Evolutionary conservation across 106 monocot genomes (phyloP).

Genomic region (Acorus gramineus): DNA sequence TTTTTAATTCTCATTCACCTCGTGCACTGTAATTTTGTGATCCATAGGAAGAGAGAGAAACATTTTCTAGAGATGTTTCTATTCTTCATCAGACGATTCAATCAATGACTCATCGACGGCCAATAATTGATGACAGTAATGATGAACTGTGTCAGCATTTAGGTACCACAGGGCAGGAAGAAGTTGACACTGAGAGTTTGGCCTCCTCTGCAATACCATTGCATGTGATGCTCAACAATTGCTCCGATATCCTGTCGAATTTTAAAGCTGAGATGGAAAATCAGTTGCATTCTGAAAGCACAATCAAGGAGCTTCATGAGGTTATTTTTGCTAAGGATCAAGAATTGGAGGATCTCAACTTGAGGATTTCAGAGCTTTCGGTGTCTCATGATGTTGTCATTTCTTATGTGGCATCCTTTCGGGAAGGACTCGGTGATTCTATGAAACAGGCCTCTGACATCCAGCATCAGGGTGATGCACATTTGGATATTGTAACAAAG

Average conservation of each 20-base stretch:
- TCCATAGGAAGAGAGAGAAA: conserved; percentile 70
- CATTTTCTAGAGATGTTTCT: conserved; percentile 46
- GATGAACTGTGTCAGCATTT: conserved; percentile 9
- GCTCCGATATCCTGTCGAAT: conserved; percentile 40
- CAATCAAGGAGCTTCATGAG: conserved; percentile 23
- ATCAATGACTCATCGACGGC: conserved; percentile 19
- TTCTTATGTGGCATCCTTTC: conserved; percentile 54
- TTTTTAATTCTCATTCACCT: conserved; percentile 2
- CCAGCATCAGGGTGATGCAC: too few relatives aligned
- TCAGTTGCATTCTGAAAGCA: conserved; percentile 21
- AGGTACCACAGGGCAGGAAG: conserved; percentile 1
- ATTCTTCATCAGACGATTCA: conserved; percentile 36
- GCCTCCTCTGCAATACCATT: conserved; percentile 26
- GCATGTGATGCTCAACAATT: conserved; percentile 56
- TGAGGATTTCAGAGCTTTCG: conserved; percentile 28
- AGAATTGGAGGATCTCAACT: conserved; percentile 58
- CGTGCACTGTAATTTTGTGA: too few relatives aligned
- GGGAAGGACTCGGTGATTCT: conserved; percentile 21
- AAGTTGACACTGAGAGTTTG: conserved; percentile 12
- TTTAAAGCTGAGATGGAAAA: conserved; percentile 30
- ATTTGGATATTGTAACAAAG: conserved; percentile 5
- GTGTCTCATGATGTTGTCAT: conserved; percentile 40
- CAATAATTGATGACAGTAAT: neutral
- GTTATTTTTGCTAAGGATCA: conserved; percentile 41
- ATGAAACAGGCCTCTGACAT: conserved; percentile 18